These are phyloP conservation scores for Collybia sordida DNA, from an alignment of 768 basidiomycete species.

Conservation along the genomic window DNA sequence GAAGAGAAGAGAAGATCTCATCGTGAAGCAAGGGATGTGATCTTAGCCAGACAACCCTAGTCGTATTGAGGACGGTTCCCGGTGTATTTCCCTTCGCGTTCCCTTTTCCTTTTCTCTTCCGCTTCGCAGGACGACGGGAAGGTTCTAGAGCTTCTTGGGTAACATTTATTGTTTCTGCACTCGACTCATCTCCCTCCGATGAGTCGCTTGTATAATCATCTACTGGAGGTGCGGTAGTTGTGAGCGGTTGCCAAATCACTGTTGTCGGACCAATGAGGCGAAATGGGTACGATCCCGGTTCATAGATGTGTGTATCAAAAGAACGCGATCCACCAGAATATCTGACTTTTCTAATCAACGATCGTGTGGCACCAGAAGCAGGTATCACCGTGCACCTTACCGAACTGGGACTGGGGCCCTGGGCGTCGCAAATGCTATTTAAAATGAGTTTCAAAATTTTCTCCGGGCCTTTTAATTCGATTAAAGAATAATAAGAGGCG, in stretches of 20 bases:
- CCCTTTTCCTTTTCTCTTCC: slow-evolving; percentile 25
- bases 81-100: slow-evolving; percentile 30
- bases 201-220: slow-evolving; percentile 1
- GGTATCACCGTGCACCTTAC: slow-evolving; percentile 43
- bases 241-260: slow-evolving; percentile 68
- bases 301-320: slow-evolving; percentile 68
- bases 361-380: neutral
- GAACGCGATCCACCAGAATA: slow-evolving; percentile 65
- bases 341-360: slow-evolving; percentile 32
- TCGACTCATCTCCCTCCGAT: neutral
- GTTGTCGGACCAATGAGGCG: slow-evolving; percentile 68
- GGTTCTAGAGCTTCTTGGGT: slow-evolving; percentile 4
- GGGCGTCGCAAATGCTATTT: slow-evolving; percentile 61
- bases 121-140: slow-evolving; percentile 8
- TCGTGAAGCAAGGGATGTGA: slow-evolving; percentile 75
- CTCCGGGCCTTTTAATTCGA: slow-evolving; percentile 73
- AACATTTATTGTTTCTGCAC: no score
- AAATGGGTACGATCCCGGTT: slow-evolving; percentile 61
- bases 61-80: slow-evolving; percentile 9
- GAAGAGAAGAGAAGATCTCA: slow-evolving; percentile 53
- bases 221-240: neutral
- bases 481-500: slow-evolving; percentile 77
- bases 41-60: slow-evolving; percentile 69
- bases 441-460: slow-evolving; percentile 50
- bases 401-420: slow-evolving; percentile 58